Evolutionary conservation across 306 rosid genomes (phyloP), one percentile per base, ranked within the genome.

Genomic region (Nissolia schottii): DNA sequence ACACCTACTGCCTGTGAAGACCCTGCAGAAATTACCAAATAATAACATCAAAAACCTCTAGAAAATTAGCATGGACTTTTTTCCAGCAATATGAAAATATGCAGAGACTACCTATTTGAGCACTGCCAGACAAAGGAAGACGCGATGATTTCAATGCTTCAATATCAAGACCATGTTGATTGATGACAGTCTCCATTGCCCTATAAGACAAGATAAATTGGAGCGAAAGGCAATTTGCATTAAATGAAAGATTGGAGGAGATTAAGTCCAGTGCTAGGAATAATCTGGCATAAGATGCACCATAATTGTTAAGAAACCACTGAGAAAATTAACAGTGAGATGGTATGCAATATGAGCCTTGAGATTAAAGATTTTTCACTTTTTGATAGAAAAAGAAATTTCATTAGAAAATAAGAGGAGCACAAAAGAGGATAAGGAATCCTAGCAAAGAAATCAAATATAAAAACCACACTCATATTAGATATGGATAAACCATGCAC

Each of bases 151-250:
- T 89, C 86, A 95, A 81, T 58, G 97, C 93, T 83, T 95, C 99
- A 80, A 92, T 92, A 83, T 95, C 99, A 82, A 95, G 97, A 75
- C 96, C 90, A 67, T 95, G 90, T 75, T 89, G 97, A 81, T 80
- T 92, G 73, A 95, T 90, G 58, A 95, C 99, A 72, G 99, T 95
- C 83, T 95, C 97, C 99, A 95, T 95, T 29, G 99, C 99, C 92
- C 99, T 95, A 31, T 24, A 37, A 80, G 57, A 80, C 67, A 66
- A 80, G 67, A 74, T 29, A 62, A 40, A 64, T 80, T 55, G 40
- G 74, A 61, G 2, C 57, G 72, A 68, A 64, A 32, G 41, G 12
- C 35, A 79, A 61, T 32, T 37, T 24, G 40, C 46, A 75, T 29
- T 45, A 69, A 74, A 50, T 50, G 60, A 27, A 19, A 41, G 51